Evolutionary conservation across 805 yeast genomes (phyloP), one percentile per base, ranked within the genome.

Genomic region (Kuraishia cidri): DNA sequence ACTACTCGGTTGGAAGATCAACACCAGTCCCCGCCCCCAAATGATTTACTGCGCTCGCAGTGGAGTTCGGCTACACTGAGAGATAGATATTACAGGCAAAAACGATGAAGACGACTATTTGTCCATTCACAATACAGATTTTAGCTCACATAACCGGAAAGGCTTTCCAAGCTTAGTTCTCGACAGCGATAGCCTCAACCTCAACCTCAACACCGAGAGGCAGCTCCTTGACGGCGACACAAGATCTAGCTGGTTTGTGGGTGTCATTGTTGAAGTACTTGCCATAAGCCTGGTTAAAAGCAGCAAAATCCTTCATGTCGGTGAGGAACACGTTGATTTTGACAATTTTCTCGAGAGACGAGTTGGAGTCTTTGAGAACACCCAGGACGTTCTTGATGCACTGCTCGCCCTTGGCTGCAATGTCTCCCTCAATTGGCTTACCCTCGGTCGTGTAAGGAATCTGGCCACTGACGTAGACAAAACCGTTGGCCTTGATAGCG

Each of bases 161-260:
- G n/a, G n/a, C n/a, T n/a, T n/a, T n/a, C n/a, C n/a, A n/a, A n/a
- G n/a, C n/a, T 29, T 27, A 25, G 26, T 67, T 66, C 60, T 80
- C 95, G 37, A 82, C 65, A 38, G 97, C 98, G 62, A 92, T 66
- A 41, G 82, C 88, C 66, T 90, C 98, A 63, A 92, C 73, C 67
- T 92, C 98, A 48, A 86, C 68, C 40, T 75, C 83, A 40, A 77
- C 85, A 39, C 86, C 86, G 58, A 92, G 73, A 39, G 98, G 98
- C 47, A 92, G 77, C 41, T 75, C 77, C 60, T 78, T 79, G 41
- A 88, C 97, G 29, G 97, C 97, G 47, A 92, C 94, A 69, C 97
- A 92, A 2, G 97, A 84, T 73, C 98, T 85, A 25, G 97, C 97
- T 28, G 98, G 97, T 58, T 80, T 81, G 64, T 80, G 90, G 30